Conservation (phyloP, 2,329 filamentous ascomycete genomes). For the Elsinoe fawcettii region DNA sequence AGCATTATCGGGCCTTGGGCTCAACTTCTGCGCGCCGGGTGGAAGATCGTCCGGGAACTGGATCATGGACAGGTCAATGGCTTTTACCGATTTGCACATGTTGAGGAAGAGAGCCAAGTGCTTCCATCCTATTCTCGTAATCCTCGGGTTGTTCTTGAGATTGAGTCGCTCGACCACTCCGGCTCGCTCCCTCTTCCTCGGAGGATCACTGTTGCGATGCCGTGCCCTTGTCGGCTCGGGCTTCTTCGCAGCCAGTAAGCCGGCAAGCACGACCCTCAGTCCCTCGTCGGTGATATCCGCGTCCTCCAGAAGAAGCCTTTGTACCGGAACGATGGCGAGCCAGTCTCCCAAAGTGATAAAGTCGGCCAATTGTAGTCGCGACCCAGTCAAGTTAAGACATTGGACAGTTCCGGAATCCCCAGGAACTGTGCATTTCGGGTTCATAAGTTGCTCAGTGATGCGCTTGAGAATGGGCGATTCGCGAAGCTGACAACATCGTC, state of each 20-base stretch:
- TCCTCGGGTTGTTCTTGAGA: constrained; percentile 79
- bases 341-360: constrained; percentile 86
- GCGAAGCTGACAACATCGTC: constrained; percentile 85
- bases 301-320: constrained; percentile 78
- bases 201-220: constrained; percentile 23
- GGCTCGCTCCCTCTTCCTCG: constrained; percentile 37
- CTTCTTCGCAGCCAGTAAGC: constrained; percentile 70
- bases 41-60: constrained; percentile 55
- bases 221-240: constrained; percentile 40
- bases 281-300: constrained; percentile 82
- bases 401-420: constrained; percentile 66
- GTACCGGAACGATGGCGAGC: constrained; percentile 84
- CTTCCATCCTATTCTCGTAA: constrained; percentile 82
- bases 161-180: constrained; percentile 81
- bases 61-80: constrained; percentile 78
- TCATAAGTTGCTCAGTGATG: constrained; percentile 78
- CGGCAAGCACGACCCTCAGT: constrained; percentile 76
- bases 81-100: constrained; percentile 78
- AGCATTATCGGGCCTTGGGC: constrained; percentile 17
- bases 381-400: constrained; percentile 76
- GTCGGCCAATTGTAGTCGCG: constrained; percentile 74
- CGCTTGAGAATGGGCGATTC: constrained; percentile 89
- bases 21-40: constrained; percentile 20
- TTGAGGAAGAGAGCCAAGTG: constrained; percentile 84
- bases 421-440: constrained; percentile 56